Evolutionary conservation across 768 basidiomycete species (phyloP).

Genomic region (Hypholoma sublateritium): DNA sequence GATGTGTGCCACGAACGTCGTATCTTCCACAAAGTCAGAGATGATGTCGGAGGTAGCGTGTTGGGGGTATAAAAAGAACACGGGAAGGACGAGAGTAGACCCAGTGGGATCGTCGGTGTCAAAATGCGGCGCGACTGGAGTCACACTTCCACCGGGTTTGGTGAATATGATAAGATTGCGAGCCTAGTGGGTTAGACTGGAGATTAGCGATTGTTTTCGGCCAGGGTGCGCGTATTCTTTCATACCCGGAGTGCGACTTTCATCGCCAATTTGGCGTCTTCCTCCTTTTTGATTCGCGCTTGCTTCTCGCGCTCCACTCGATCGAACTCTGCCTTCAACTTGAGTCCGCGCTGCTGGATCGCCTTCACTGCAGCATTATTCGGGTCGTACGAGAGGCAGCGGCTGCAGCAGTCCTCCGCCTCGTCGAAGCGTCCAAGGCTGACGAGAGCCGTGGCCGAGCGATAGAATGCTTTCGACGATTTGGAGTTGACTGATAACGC

Average conservation of each 20-base stretch:
- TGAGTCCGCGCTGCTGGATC: conserved; percentile 47
- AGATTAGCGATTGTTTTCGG: conserved; percentile 1
- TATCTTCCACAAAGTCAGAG: conserved; percentile 80
- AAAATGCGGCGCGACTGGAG: conserved; percentile 64
- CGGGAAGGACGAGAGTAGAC: conserved; percentile 73
- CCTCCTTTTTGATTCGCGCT: conserved; percentile 48
- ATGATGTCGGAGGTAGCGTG: conserved; percentile 88
- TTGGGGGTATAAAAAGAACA: conserved; percentile 93
- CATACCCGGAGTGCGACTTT: conserved; percentile 66
- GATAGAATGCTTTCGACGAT: conserved; percentile 84
- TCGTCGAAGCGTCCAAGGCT: conserved; percentile 77
- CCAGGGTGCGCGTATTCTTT: background rate
- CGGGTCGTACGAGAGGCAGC: conserved; percentile 61
- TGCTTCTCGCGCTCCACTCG: conserved; percentile 48
- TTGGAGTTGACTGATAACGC: conserved; percentile 61
- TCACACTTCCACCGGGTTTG: conserved; percentile 51
- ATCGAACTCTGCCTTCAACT: conserved; percentile 49
- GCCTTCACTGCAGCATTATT: conserved; percentile 53
- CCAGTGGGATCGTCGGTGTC: conserved; percentile 62
- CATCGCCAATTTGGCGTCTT: conserved; percentile 54
- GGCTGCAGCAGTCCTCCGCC: conserved; percentile 76
- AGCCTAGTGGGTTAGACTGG: conserved; percentile 43
- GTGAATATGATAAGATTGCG: conserved; percentile 65
- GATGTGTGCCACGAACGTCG: conserved; percentile 78
- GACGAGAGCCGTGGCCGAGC: conserved; percentile 77